phyloP scores from a whole-genome alignment of 2,329 filamentous ascomycete species.

The Sarocladium brachiariae region DNA sequence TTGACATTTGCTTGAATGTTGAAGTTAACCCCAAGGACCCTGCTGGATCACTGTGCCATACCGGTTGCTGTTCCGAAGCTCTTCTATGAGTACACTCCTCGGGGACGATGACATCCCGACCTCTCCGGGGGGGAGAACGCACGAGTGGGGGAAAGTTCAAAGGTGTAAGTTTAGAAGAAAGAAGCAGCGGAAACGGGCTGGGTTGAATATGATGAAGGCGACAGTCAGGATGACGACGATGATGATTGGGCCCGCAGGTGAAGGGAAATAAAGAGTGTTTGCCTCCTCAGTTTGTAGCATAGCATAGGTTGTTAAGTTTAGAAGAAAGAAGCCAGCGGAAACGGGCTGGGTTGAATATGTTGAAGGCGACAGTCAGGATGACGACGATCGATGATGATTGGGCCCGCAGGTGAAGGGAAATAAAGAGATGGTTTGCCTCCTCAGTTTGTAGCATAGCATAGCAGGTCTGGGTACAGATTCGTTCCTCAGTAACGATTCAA shows the following conservation, averaged over 20 bases:
- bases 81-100: constrained; percentile 47
- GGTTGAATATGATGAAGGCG: not conserved
- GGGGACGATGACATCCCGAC: constrained; percentile 28
- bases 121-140: constrained; percentile 17
- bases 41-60: constrained; percentile 85
- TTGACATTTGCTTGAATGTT: constrained; percentile 84
- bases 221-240: constrained; percentile 5
- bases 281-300: too few relatives aligned
- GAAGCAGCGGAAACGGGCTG: constrained; percentile 17
- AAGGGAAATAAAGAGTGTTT: not conserved
- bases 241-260: not conserved
- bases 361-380: constrained; percentile 6
- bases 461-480: not conserved
- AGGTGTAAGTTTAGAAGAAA: constrained; percentile 37
- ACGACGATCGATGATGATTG: not conserved
- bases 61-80: constrained; percentile 72
- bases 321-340: too few relatives aligned
- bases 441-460: not conserved
- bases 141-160: constrained; percentile 29
- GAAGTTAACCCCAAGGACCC: constrained; percentile 84
- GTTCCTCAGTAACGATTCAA: not conserved
- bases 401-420: not conserved
- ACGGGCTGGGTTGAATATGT: not conserved
- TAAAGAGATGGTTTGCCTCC: not conserved
- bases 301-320: too few relatives aligned